Evolutionary conservation across 140 eudicot genomes (phyloP), one percentile per base, ranked within the genome.

Genomic region (Erigeron philadelphicus): DNA sequence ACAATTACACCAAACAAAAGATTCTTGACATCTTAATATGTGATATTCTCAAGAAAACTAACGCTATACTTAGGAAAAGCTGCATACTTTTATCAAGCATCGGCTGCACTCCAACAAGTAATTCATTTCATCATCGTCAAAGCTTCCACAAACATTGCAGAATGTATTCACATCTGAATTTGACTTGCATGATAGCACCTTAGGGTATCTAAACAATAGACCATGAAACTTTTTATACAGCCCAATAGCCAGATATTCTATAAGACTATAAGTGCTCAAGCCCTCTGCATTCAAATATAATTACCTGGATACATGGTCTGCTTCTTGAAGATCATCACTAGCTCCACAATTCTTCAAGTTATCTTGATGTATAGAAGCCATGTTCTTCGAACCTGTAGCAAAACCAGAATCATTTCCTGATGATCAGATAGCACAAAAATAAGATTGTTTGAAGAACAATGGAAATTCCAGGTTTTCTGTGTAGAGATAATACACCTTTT

Each of bases 71-170:
- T n/a, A 10, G 17, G 75, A 46, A n/a, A 9, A 53, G 54, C 42
- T 72, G 59, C 71, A 75, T 69, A 84, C 95, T 77, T 71, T 82
- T 58, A 82, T 76, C 41, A 80, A 80, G 75, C 85, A 84, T 65
- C 62, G 64, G 48, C 48, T 76, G 81, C 90, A 84, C 82, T 84
- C 85, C 74, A 84, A 48, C 66, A 87, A 80, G 70, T 76, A 76
- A 72, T 84, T 76, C 25, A 54, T 23, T 67, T 78, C 82, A 70
- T 84, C 81, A 21, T 78, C 72, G 74, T 73, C 61, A n/a, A 75
- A 63, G 68, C 79, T 75, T 74, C 86, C 83, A 65, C 90, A 84
- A 74, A 82, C 90, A 64, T 82, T 71, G 73, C 86, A 82, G 55
- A 53, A 73, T 61, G 41, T 74, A 67, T 75, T 82, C 77, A 71